Percentiles rank a stretch among this genome's conserved stretches.
phyloP scores from a whole-genome alignment of 352 stramenopile genomes.

The Pythium graminicola region DNA sequence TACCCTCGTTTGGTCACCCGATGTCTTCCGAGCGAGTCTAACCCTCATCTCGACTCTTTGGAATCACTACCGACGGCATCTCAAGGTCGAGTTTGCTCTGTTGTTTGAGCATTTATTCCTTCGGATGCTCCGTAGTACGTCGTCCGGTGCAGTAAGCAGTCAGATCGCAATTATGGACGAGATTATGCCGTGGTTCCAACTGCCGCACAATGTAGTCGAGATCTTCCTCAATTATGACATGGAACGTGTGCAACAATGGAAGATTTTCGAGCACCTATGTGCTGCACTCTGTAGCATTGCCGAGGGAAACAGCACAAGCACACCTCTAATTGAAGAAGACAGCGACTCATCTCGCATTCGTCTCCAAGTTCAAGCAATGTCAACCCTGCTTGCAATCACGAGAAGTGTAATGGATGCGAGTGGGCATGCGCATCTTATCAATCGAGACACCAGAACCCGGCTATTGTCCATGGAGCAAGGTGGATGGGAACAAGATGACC shows the following conservation, averaged over 20 bases:
- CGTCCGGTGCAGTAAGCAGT: conserved; percentile 37
- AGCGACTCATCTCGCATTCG: conserved; percentile 27
- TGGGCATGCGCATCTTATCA: conserved; percentile 82
- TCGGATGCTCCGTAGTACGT: conserved; percentile 54
- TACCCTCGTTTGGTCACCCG: conserved; percentile 45
- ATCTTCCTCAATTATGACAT: conserved; percentile 87
- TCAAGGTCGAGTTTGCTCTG: conserved; percentile 79
- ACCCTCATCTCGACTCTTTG: conserved; percentile 69
- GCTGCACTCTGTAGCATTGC: conserved; percentile 65
- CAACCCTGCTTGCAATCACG: conserved; percentile 63
- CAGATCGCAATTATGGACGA: conserved; percentile 78
- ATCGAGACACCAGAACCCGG: conserved; percentile 60
- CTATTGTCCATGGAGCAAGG: conserved; percentile 80
- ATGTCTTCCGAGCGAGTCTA: conserved; percentile 56
- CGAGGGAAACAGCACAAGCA: conserved; percentile 38
- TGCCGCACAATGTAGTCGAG: conserved; percentile 83
- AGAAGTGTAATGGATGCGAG: conserved; percentile 84
- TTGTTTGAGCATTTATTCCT: conserved; percentile 80
- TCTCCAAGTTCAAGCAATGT: conserved; percentile 63
- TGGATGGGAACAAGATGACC: conserved; percentile 80
- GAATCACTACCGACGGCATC: conserved; percentile 77
- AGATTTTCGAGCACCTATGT: conserved; percentile 83
- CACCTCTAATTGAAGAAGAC: conserved; percentile 31
- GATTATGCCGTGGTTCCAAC: conserved; percentile 67
- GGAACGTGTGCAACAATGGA: conserved; percentile 83